A percentile compares a stretch with the other conserved stretches of the same genome.
phyloP scores from a whole-genome alignment of 495 filamentous ascomycete genomes.

The Rhizodiscina lignyota region DNA sequence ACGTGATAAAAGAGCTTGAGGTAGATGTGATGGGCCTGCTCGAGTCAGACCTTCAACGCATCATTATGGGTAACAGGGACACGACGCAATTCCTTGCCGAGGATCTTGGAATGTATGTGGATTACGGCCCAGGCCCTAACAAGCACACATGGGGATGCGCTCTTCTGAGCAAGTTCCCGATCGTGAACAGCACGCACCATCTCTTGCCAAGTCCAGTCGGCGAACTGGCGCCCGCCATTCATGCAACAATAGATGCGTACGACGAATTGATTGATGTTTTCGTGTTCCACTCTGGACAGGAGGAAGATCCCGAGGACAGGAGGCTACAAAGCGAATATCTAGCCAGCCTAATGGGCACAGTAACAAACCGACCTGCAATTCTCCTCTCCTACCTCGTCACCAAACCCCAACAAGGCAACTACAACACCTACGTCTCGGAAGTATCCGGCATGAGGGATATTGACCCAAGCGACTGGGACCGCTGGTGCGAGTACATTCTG shows the following conservation, averaged over 20 bases:
- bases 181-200: slow-evolving; percentile 92
- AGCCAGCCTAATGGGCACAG: slow-evolving; percentile 64
- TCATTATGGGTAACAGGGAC: slow-evolving; percentile 99
- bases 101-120: slow-evolving; percentile 94
- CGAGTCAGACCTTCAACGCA: slow-evolving; percentile 86
- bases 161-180: slow-evolving; percentile 91
- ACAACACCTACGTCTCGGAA: slow-evolving; percentile 88
- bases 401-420: slow-evolving; percentile 80
- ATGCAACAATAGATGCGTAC: slow-evolving; percentile 87
- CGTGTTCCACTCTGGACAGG: slow-evolving; percentile 98
- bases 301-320: slow-evolving; percentile 91
- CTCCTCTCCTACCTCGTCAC: slow-evolving; percentile 87
- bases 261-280: slow-evolving; percentile 82
- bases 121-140: slow-evolving; percentile 94
- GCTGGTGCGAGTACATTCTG: slow-evolving; percentile 98
- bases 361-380: slow-evolving; percentile 62
- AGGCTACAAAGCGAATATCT: slow-evolving; percentile 79
- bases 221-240: slow-evolving; percentile 89
- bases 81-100: slow-evolving; percentile 90
- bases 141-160: slow-evolving; percentile 98
- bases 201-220: slow-evolving; percentile 84
- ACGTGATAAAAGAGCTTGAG: slow-evolving; percentile 84
- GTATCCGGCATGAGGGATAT: slow-evolving; percentile 88
- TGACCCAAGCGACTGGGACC: slow-evolving; percentile 82
- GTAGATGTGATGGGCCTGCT: slow-evolving; percentile 88